These are phyloP conservation scores for Pythium aphanidermatum DNA, from an alignment of 352 stramenopile genomes.

Conservation along the genomic window DNA sequence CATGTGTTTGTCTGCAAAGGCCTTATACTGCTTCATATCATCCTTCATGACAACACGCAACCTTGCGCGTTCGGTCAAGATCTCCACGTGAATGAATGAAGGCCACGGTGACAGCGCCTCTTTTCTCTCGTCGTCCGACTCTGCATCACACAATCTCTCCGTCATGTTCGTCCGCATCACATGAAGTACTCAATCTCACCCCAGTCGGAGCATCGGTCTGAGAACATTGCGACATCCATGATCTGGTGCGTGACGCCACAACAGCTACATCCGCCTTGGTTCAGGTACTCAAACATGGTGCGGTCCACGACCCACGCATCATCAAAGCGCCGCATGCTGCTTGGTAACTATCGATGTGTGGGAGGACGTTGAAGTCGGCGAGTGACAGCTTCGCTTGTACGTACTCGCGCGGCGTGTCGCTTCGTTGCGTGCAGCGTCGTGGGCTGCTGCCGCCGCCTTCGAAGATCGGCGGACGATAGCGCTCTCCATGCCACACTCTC, in stretches of 20 bases:
- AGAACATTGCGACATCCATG: conserved; percentile 82
- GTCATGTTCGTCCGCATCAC: background rate
- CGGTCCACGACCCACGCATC: conserved; percentile 89
- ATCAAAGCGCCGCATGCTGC: conserved; percentile 59
- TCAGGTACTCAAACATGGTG: conserved; percentile 94
- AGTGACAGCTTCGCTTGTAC: no score
- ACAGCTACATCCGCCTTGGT: conserved; percentile 88
- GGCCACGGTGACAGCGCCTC: conserved; percentile 84
- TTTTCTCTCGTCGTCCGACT: conserved; percentile 89
- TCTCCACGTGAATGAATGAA: conserved; percentile 89
- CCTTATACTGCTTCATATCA: conserved; percentile 58
- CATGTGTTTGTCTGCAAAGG: conserved; percentile 61
- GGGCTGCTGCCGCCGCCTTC: no score
- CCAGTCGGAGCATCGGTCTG: conserved; percentile 88
- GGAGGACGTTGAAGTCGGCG: no score
- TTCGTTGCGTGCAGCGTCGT: no score
- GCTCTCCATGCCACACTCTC: no score
- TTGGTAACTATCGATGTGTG: background rate
- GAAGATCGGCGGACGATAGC: no score
- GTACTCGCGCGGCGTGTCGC: no score
- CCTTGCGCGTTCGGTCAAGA: conserved; percentile 87
- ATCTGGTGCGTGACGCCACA: conserved; percentile 85
- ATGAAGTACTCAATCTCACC: conserved; percentile 18
- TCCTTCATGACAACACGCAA: conserved; percentile 83
- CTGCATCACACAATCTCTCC: conserved; percentile 21